phyloP scores from a whole-genome alignment of 352 stramenopile genomes.

The Phytophthora pinifolia region DNA sequence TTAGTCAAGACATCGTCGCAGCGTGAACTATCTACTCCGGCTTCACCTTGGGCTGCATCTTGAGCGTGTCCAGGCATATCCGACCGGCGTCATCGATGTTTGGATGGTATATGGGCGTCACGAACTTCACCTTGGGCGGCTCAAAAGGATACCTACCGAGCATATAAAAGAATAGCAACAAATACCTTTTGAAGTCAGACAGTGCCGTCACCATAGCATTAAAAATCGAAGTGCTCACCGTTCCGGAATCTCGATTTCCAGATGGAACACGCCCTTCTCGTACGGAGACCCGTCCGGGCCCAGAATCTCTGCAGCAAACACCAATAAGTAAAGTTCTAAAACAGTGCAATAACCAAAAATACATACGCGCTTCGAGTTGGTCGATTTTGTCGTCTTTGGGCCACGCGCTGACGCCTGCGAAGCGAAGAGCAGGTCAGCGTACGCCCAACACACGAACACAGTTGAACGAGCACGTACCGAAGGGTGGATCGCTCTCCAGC shows the following conservation, averaged over 20 bases:
- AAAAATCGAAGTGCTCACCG: constrained; percentile 6
- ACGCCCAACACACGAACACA: background rate
- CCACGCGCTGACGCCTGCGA: constrained; percentile 70
- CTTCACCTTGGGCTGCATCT: constrained; percentile 86
- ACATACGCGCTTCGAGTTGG: constrained; percentile 67
- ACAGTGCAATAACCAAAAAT: background rate
- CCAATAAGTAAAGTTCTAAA: constrained; percentile 5
- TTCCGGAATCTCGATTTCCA: constrained; percentile 79
- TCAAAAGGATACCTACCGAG: constrained; percentile 77
- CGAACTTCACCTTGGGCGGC: constrained; percentile 75
- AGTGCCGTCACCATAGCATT: too few species aligned
- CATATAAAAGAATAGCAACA: constrained; percentile 1
- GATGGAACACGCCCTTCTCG: constrained; percentile 69
- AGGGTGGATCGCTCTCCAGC: constrained; percentile 75
- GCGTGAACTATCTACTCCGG: background rate
- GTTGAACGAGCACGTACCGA: constrained; percentile 33
- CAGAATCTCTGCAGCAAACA: constrained; percentile 58
- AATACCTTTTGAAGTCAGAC: background rate
- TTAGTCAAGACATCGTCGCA: constrained; percentile 3
- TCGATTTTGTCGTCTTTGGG: constrained; percentile 75
- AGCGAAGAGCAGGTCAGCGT: constrained; percentile 5
- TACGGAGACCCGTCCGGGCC: constrained; percentile 83
- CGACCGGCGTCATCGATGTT: constrained; percentile 87
- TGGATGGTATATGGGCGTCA: constrained; percentile 82
- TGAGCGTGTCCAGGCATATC: constrained; percentile 92